A percentile compares a stretch with the other conserved stretches of the same genome.
Evolutionary conservation across 805 yeast genomes (phyloP).

Genomic region (Lachancea sp.): DNA sequence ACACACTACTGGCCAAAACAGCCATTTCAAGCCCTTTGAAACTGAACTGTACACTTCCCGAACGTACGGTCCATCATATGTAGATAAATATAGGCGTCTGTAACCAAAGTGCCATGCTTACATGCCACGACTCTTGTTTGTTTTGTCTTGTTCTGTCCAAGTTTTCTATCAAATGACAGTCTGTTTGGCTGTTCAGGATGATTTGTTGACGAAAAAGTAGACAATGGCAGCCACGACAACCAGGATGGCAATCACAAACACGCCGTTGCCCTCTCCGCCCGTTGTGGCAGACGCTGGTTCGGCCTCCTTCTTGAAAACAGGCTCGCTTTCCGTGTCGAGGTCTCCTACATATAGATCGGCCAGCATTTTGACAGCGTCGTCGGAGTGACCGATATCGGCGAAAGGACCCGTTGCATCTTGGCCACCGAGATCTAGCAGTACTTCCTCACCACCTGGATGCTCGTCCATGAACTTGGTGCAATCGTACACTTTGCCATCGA

Average conservation of each 20-base stretch:
- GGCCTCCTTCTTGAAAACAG: slow-evolving; percentile 25
- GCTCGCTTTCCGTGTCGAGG: slow-evolving; percentile 56
- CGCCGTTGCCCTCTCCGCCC: slow-evolving; percentile 63
- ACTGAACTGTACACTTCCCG: too few species aligned
- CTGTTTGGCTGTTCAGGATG: too few species aligned
- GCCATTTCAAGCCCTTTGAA: too few species aligned
- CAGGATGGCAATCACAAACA: slow-evolving; percentile 75
- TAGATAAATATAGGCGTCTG: neutral
- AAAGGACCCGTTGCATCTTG: slow-evolving; percentile 76
- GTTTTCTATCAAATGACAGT: too few species aligned
- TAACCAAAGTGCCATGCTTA: too few species aligned
- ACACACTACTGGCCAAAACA: too few species aligned
- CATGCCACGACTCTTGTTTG: neutral
- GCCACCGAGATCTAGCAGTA: slow-evolving; percentile 72
- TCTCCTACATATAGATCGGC: slow-evolving; percentile 67
- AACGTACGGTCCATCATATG: neutral
- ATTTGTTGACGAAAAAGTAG: slow-evolving; percentile 24
- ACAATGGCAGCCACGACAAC: slow-evolving; percentile 34
- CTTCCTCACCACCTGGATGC: slow-evolving; percentile 81
- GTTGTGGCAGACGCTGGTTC: slow-evolving; percentile 40
- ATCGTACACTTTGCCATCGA: slow-evolving; percentile 78
- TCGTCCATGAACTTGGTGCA: slow-evolving; percentile 54
- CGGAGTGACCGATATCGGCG: slow-evolving; percentile 95
- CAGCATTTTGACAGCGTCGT: slow-evolving; percentile 81
- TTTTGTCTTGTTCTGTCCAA: too few species aligned